Evolutionary conservation across 2,329 filamentous ascomycete species (phyloP), one percentile per base, ranked within the genome.

Genomic region (Dactylonectria estremocensis): DNA sequence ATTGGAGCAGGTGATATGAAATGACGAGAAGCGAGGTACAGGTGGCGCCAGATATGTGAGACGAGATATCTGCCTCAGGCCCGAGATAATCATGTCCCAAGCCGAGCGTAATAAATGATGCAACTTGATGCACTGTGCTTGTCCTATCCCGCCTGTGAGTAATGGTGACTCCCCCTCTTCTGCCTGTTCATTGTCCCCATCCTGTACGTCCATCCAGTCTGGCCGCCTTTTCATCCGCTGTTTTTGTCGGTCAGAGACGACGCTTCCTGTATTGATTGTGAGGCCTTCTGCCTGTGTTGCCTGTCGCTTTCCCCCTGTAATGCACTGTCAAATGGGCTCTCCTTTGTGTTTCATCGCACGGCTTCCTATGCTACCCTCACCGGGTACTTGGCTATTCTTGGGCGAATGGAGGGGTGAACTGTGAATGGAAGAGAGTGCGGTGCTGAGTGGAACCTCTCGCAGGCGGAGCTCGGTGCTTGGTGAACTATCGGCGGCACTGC

Each of bases 401-500:
- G 50, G 28, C 20, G 31, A 5, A 14, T 14, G 20, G 43, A 43
- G 57, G 57, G 20, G 40, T 18, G 28, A 56, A 37, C 28, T 35
- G 50, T 35, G 50, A 53, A 53, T 53, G 31, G 50, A 35, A 20
- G 50, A 28, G 45, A 48, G 35, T 45, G 52, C 53, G 45, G 46
- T 43, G 40, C 52, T 20, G n/a, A 22, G 60, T 63, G 60, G 60
- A 28, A 59, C 61, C 55, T 46, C 48, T 49, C 31, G 53, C 20
- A 63, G 60, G 22, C 52, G 43, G 45, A 35, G 52, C 40, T 46
- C 43, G 35, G 13, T 49, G 52, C 40, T 46, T 31, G 35, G 13
- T 49, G 61, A 64, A 64, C 48, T 53, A 45, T 59, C 63, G 43
- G 50, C 63, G 43, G 50, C 63, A 66, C 63, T 66, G 63, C 61